A percentile compares a stretch with the other conserved stretches of the same genome.
Evolutionary conservation across 2,329 filamentous ascomycete species (phyloP).

Genomic region (Colletotrichum nymphaeae): DNA sequence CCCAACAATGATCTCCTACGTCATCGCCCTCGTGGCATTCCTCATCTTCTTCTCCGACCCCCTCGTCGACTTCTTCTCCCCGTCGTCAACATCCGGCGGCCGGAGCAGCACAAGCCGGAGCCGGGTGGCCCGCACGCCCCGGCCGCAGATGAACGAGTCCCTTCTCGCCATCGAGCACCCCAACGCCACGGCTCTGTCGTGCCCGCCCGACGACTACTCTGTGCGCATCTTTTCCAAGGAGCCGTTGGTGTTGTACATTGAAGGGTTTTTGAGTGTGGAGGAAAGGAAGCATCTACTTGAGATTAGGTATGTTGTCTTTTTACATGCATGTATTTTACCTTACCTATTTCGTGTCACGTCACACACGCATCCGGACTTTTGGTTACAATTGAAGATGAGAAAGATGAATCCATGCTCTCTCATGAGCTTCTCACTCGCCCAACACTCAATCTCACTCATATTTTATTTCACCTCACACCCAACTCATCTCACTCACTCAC

Average conservation of each 20-base stretch:
- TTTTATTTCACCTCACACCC: not conserved
- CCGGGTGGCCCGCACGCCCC: conserved; percentile 47
- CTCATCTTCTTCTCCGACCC: conserved; percentile 58
- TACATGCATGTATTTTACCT: conserved; percentile 8
- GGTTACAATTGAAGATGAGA: too few species aligned
- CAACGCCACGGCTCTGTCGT: conserved; percentile 50
- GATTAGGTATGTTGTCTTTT: conserved; percentile 54
- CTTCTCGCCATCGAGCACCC: conserved; percentile 59
- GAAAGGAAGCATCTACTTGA: conserved; percentile 61
- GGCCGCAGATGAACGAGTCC: conserved; percentile 61
- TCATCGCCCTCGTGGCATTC: conserved; percentile 54
- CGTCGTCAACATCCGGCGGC: conserved; percentile 19
- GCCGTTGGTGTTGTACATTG: conserved; percentile 65
- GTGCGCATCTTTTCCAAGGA: conserved; percentile 61
- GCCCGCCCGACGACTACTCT: conserved; percentile 54
- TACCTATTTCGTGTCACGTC: not conserved
- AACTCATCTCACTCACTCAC: not conserved
- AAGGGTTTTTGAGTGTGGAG: conserved; percentile 58
- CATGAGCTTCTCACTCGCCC: too few species aligned
- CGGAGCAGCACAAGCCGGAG: conserved; percentile 12
- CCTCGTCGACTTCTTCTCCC: conserved; percentile 50
- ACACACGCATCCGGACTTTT: not conserved
- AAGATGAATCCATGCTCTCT: too few species aligned
- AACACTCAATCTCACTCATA: not conserved
- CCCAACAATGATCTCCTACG: conserved; percentile 56